Percentiles rank a stretch among this genome's conserved stretches.
These are phyloP conservation scores for Phlebopus sp. DNA, from an alignment of 1,284 basidiomycete genomes.

Conservation along the genomic window DNA sequence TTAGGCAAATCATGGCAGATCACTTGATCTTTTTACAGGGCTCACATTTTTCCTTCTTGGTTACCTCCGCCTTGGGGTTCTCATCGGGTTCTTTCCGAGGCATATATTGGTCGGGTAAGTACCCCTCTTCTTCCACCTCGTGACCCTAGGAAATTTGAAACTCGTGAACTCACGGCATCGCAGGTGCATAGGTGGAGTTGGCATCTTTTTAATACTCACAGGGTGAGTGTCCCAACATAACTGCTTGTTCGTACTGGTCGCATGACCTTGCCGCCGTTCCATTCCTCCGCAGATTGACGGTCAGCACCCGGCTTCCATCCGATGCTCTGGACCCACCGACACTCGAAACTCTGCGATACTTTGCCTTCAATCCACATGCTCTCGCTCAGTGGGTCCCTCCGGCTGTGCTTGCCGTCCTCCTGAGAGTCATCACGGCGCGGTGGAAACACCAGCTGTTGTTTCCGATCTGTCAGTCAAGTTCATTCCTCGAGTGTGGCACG, in stretches of 20 bases:
- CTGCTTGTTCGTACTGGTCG: too few species aligned
- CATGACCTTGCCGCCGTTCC: background rate
- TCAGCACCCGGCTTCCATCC: slow-evolving; percentile 81
- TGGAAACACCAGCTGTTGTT: slow-evolving; percentile 91
- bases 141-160: background rate
- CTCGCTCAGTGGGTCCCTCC: slow-evolving; percentile 77
- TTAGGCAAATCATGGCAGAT: slow-evolving; percentile 6
- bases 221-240: slow-evolving; percentile 56
- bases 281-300: slow-evolving; percentile 58
- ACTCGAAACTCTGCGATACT: slow-evolving; percentile 58
- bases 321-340: slow-evolving; percentile 72
- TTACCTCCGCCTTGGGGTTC: slow-evolving; percentile 74
- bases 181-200: slow-evolving; percentile 94
- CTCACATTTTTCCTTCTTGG: slow-evolving; percentile 89
- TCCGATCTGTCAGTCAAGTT: slow-evolving; percentile 67
- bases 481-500: background rate
- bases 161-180: background rate
- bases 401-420: slow-evolving; percentile 71
- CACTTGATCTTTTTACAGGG: slow-evolving; percentile 38
- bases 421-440: slow-evolving; percentile 79
- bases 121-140: slow-evolving; percentile 5
- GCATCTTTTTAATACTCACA: slow-evolving; percentile 87
- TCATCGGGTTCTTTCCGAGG: slow-evolving; percentile 95
- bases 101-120: slow-evolving; percentile 88
- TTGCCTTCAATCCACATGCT: slow-evolving; percentile 60